Conservation (phyloP, 441 rosid genomes). For the Pelargonium fulgidum region DNA sequence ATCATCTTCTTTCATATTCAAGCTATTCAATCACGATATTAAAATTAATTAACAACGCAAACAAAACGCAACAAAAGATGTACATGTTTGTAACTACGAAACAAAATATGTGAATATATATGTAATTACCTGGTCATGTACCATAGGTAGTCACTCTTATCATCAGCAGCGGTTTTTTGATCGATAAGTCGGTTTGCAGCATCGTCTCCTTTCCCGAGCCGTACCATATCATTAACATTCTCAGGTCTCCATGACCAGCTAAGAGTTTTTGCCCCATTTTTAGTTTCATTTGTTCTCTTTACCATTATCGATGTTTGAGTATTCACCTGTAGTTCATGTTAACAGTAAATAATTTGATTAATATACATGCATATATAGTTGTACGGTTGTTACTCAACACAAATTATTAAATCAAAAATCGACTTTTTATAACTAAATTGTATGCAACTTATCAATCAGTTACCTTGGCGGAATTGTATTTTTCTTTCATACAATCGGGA, state of each 20-base stretch:
- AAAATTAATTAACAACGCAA: too few species aligned
- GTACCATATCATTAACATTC: conserved; percentile 14
- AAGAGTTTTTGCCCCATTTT: conserved; percentile 27
- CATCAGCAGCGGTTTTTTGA: conserved; percentile 48
- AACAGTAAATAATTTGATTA: background rate
- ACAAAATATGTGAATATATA: background rate
- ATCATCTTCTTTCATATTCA: conserved; percentile 30
- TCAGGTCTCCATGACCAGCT: conserved; percentile 78
- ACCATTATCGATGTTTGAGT: conserved; percentile 51
- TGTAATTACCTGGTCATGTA: conserved; percentile 51
- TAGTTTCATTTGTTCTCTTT: conserved; percentile 40
- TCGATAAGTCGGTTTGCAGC: conserved; percentile 35
- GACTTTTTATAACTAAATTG: too few species aligned
- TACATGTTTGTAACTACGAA: too few species aligned
- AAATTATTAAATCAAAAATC: too few species aligned
- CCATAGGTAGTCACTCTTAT: conserved; percentile 64
- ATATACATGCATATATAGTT: background rate
- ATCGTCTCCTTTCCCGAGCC: conserved; percentile 36
- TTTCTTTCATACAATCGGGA: conserved; percentile 41
- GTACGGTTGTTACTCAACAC: background rate
- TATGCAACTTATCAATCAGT: background rate
- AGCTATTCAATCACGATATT: conserved; percentile 10
- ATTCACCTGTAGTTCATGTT: conserved; percentile 26
- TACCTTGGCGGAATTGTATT: conserved; percentile 55
- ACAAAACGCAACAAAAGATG: too few species aligned